Conservation (phyloP, 202 grass and related monocot species). For the Eragrostis tef region DNA sequence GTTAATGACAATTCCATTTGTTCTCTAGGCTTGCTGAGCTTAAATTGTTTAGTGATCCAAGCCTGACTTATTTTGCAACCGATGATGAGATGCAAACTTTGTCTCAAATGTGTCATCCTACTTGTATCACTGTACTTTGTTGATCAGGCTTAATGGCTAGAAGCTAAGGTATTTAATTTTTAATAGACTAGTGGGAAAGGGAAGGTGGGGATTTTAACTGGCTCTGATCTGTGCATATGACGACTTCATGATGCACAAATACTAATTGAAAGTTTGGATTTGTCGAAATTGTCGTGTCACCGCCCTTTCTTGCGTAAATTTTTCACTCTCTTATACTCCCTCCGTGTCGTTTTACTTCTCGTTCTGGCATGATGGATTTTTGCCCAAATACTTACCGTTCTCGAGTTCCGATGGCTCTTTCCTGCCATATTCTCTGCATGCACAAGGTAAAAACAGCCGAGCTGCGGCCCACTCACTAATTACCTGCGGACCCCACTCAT, state of each 20-base stretch:
- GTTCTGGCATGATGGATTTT: no score
- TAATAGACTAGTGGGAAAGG: background rate
- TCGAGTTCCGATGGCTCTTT: no score
- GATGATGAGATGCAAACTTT: background rate
- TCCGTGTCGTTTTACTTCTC: no score
- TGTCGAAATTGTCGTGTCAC: background rate
- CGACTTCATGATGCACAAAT: background rate
- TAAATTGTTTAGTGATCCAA: conserved; percentile 12
- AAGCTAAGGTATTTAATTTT: background rate
- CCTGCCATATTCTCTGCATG: no score
- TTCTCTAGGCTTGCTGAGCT: background rate
- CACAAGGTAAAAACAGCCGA: no score
- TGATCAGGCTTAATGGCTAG: background rate
- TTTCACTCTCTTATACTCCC: background rate
- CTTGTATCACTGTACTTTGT: background rate
- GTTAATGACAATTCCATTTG: background rate
- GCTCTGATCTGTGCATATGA: background rate
- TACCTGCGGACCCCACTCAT: no score
- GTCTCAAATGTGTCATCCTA: background rate
- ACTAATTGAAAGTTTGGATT: background rate
- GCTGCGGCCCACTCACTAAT: no score
- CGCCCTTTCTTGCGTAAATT: background rate
- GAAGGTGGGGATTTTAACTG: background rate
- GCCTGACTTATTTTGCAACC: background rate
- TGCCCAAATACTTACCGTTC: no score